Conservation (phyloP, 108 stramenopile genomes). For the Mayamaea pseudoterrestris region DNA sequence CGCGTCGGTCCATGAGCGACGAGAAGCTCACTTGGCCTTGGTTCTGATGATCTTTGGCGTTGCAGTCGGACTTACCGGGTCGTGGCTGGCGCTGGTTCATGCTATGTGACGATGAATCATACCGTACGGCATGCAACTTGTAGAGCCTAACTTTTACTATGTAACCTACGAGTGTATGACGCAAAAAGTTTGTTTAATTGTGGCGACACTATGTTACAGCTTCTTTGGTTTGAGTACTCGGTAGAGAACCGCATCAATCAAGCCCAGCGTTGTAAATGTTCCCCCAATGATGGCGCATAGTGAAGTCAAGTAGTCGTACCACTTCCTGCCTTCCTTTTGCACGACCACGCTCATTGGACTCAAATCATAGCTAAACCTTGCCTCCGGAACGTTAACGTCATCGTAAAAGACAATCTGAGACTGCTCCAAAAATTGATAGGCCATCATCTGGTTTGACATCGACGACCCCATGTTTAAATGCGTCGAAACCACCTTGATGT, state of each 20-base stretch:
- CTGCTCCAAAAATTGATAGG: conserved; percentile 80
- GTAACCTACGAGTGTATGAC: too few relatives aligned
- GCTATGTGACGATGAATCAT: too few relatives aligned
- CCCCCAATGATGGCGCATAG: conserved; percentile 96
- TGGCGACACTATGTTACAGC: conserved; percentile 23
- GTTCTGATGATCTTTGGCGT: conserved; percentile 10
- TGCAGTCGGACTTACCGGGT: too few relatives aligned
- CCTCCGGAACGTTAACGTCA: conserved; percentile 68
- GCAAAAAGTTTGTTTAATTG: not conserved
- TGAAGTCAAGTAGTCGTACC: conserved; percentile 95
- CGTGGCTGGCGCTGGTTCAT: too few relatives aligned
- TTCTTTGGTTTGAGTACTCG: conserved; percentile 88
- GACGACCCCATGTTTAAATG: conserved; percentile 62
- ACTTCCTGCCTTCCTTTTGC: conserved; percentile 57
- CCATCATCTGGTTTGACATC: conserved; percentile 31
- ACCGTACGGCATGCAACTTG: too few relatives aligned
- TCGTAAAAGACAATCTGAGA: conserved; percentile 75
- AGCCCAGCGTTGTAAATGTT: conserved; percentile 94
- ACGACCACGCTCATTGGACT: conserved; percentile 87
- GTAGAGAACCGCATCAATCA: conserved; percentile 87
- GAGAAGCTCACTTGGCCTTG: conserved; percentile 10
- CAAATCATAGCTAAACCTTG: conserved; percentile 79
- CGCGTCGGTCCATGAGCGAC: conserved; percentile 1
- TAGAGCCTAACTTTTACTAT: too few relatives aligned
- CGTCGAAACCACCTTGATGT: conserved; percentile 96